Evolutionary conservation across 2,329 filamentous ascomycete genomes (phyloP).

Genomic region (Colletotrichum spinosum): DNA sequence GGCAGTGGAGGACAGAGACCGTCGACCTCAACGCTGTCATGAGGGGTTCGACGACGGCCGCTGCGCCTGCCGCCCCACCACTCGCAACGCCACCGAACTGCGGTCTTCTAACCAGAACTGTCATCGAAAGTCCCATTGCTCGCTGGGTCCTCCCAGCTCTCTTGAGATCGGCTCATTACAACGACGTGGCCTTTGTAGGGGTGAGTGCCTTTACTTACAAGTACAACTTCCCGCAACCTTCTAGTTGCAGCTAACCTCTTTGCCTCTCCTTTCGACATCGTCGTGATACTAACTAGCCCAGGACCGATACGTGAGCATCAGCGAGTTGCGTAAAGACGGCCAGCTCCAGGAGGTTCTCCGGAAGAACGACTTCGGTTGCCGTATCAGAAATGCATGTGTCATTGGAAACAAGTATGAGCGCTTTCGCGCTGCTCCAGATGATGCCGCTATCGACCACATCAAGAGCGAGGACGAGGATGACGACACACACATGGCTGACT

Average conservation of each 20-base stretch:
- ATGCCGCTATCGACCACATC: conserved; percentile 39
- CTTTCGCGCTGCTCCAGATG: conserved; percentile 47
- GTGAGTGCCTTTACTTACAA: conserved; percentile 57
- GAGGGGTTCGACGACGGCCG: conserved; percentile 48
- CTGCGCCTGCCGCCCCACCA: conserved; percentile 44
- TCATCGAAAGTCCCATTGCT: conserved; percentile 80
- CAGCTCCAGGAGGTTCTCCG: conserved; percentile 81
- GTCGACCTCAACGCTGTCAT: conserved; percentile 58
- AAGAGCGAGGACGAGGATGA: conserved; percentile 56
- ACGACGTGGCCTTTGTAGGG: conserved; percentile 89
- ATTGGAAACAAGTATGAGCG: conserved; percentile 68
- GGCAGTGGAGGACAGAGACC: conserved; percentile 68
- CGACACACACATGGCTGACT: conserved; percentile 48
- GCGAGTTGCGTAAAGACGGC: conserved; percentile 76
- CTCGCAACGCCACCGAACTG: conserved; percentile 61
- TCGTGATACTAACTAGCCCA: conserved; percentile 47
- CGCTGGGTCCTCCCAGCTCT: conserved; percentile 85
- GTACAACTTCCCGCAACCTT: conserved; percentile 10
- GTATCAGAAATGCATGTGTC: conserved; percentile 83
- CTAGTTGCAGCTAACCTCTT: neutral
- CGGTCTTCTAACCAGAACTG: conserved; percentile 82
- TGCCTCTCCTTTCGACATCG: conserved; percentile 4
- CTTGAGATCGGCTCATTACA: conserved; percentile 74
- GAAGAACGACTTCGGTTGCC: conserved; percentile 81
- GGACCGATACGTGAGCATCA: conserved; percentile 85